phyloP scores from a whole-genome alignment of 306 rosid genomes.

The Acacia melanoxylon region DNA sequence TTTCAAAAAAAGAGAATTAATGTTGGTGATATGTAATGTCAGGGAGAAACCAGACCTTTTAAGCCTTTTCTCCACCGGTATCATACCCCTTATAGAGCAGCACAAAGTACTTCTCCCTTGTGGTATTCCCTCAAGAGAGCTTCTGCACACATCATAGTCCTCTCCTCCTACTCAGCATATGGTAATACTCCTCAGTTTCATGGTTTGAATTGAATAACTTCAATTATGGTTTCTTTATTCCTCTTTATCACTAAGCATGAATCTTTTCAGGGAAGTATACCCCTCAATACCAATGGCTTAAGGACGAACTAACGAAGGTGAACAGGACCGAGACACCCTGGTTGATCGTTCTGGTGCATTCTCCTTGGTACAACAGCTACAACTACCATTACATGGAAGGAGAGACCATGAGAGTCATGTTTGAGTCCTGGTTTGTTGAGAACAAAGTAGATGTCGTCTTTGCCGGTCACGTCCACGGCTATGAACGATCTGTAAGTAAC shows the following conservation, averaged over 20 bases:
- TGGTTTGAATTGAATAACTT: background rate
- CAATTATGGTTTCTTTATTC: background rate
- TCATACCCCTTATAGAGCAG: slow-evolving; percentile 61
- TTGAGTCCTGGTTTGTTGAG: slow-evolving; percentile 65
- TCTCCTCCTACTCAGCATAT: slow-evolving; percentile 77
- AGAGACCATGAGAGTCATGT: slow-evolving; percentile 88
- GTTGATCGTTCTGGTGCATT: slow-evolving; percentile 84
- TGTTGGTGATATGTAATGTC: slow-evolving; percentile 19
- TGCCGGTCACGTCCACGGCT: slow-evolving; percentile 93
- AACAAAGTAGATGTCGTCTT: slow-evolving; percentile 80
- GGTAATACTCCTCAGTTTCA: slow-evolving; percentile 42
- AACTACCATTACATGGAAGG: slow-evolving; percentile 89
- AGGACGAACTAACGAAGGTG: slow-evolving; percentile 63
- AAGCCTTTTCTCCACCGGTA: slow-evolving; percentile 61
- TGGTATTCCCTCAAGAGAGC: slow-evolving; percentile 93
- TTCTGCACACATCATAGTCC: slow-evolving; percentile 74
- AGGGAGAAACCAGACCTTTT: slow-evolving; percentile 69
- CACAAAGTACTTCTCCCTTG: slow-evolving; percentile 60
- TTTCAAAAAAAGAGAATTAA: no score
- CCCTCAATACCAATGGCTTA: slow-evolving; percentile 81
- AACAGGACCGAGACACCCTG: slow-evolving; percentile 82
- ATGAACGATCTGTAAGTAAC: slow-evolving; percentile 80
- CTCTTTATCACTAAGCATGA: background rate
- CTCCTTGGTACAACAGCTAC: slow-evolving; percentile 76
- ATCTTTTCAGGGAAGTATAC: slow-evolving; percentile 64